Percentiles rank a stretch among this genome's conserved stretches.
Evolutionary conservation across 1,139 yeast genomes (phyloP).

Genomic region (Zygotorulaspora mrakii): DNA sequence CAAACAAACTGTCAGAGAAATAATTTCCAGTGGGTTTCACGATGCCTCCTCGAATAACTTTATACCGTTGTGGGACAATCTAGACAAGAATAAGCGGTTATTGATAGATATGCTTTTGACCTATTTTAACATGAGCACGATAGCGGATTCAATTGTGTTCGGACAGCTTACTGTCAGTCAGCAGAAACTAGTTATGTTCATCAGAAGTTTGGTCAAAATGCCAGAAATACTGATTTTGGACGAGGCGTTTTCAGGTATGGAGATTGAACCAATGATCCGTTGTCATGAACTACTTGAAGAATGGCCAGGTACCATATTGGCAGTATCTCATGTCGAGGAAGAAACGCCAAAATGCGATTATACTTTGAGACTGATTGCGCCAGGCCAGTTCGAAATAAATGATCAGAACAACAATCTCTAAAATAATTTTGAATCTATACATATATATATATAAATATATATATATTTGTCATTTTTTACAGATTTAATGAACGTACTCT

Average conservation of each 20-base stretch:
- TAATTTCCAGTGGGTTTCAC: slow-evolving; percentile 70
- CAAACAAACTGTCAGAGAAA: slow-evolving; percentile 48
- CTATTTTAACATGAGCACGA: slow-evolving; percentile 36
- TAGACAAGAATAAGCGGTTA: slow-evolving; percentile 38
- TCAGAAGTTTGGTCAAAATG: slow-evolving; percentile 69
- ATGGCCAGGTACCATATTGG: slow-evolving; percentile 65
- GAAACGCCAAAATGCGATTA: slow-evolving; percentile 60
- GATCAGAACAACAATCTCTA: slow-evolving; percentile 8
- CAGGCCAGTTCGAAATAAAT: slow-evolving; percentile 37
- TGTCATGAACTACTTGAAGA: slow-evolving; percentile 64
- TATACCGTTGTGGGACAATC: slow-evolving; percentile 39
- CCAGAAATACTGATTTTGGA: slow-evolving; percentile 81
- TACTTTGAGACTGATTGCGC: slow-evolving; percentile 42
- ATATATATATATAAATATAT: background rate
- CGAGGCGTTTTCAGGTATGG: slow-evolving; percentile 93
- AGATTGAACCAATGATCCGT: slow-evolving; percentile 54
- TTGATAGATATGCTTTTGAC: slow-evolving; percentile 39
- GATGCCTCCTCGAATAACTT: slow-evolving; percentile 55
- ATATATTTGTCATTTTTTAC: too few relatives aligned
- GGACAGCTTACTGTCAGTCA: slow-evolving; percentile 59
- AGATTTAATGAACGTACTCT: too few relatives aligned
- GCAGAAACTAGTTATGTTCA: slow-evolving; percentile 73
- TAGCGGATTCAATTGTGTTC: slow-evolving; percentile 41
- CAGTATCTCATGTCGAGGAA: slow-evolving; percentile 69
- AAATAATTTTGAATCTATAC: too few relatives aligned